phyloP scores from a whole-genome alignment of 129 eudicot species.

The Centaurea solstitialis region DNA sequence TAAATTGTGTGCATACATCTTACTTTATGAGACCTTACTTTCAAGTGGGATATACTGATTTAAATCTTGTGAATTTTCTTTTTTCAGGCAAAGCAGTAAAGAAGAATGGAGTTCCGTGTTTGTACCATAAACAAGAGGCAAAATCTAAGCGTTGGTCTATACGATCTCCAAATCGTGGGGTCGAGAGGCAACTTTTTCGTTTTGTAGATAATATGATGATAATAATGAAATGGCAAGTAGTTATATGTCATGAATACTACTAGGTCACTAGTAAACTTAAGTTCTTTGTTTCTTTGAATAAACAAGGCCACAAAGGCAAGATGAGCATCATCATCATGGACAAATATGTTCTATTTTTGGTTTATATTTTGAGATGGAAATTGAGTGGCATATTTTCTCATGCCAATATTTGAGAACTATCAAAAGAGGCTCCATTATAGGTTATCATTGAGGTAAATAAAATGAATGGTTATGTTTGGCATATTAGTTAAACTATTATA shows the following conservation, averaged over 20 bases:
- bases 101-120: conserved; percentile 6
- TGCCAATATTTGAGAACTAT: not conserved
- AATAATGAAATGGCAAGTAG: conserved; percentile 36
- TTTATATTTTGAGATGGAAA: conserved; percentile 13
- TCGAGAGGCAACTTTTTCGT: conserved; percentile 22
- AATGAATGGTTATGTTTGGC: no score
- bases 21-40: not conserved
- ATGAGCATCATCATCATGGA: conserved; percentile 25
- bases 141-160: conserved; percentile 11
- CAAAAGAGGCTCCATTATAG: not conserved
- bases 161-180: conserved; percentile 12
- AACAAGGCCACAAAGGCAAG: conserved; percentile 12
- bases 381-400: not conserved
- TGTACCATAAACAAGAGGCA: conserved; percentile 43
- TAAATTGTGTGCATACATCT: not conserved
- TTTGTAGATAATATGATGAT: conserved; percentile 43
- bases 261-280: not conserved
- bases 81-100: conserved; percentile 64
- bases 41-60: not conserved
- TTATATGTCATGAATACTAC: conserved; percentile 8
- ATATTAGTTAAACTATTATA: no score
- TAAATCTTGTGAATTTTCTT: not conserved
- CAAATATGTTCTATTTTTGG: not conserved
- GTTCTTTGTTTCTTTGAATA: conserved; percentile 20
- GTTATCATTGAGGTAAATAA: not conserved